Conservation (phyloP, 108 stramenopile genomes). For the Parietichytrium sp. region DNA sequence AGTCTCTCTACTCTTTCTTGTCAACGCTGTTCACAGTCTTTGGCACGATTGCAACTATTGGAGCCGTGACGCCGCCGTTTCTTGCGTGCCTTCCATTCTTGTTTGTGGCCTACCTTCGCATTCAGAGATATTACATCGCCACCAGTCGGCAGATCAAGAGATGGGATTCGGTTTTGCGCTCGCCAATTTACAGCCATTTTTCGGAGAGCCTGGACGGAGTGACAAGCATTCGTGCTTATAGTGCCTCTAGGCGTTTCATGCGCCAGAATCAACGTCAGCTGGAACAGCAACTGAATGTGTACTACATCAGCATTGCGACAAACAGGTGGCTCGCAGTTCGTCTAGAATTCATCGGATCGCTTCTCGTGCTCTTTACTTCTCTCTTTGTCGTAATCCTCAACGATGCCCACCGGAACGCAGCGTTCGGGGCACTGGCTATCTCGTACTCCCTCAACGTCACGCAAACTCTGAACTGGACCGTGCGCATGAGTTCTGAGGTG, state of each 20-base stretch:
- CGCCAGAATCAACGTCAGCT: conserved; percentile 30
- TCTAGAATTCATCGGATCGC: conserved; percentile 77
- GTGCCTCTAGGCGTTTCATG: conserved; percentile 67
- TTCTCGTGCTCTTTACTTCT: conserved; percentile 67
- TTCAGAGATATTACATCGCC: conserved; percentile 78
- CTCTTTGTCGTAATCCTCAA: conserved; percentile 68
- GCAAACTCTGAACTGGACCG: conserved; percentile 85
- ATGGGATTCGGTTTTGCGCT: conserved; percentile 74
- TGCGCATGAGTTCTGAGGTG: conserved; percentile 82
- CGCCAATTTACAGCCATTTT: conserved; percentile 86
- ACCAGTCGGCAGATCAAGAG: conserved; percentile 86
- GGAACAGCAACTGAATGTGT: conserved; percentile 72
- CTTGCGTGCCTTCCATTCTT: conserved; percentile 63
- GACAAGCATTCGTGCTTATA: conserved; percentile 84
- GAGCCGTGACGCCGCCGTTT: conserved; percentile 51
- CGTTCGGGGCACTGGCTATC: conserved; percentile 83
- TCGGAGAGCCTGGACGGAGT: conserved; percentile 87
- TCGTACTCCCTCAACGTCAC: conserved; percentile 82
- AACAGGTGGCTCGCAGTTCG: conserved; percentile 95
- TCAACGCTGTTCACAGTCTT: conserved; percentile 67
- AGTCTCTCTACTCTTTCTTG: conserved; percentile 69
- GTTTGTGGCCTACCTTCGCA: conserved; percentile 63
- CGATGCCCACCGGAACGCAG: neutral
- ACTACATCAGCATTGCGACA: conserved; percentile 74
- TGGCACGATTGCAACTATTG: conserved; percentile 73